Evolutionary conservation across 2,329 filamentous ascomycete genomes (phyloP), one percentile per base, ranked within the genome.

Genomic region (Cercospora berteroae): DNA sequence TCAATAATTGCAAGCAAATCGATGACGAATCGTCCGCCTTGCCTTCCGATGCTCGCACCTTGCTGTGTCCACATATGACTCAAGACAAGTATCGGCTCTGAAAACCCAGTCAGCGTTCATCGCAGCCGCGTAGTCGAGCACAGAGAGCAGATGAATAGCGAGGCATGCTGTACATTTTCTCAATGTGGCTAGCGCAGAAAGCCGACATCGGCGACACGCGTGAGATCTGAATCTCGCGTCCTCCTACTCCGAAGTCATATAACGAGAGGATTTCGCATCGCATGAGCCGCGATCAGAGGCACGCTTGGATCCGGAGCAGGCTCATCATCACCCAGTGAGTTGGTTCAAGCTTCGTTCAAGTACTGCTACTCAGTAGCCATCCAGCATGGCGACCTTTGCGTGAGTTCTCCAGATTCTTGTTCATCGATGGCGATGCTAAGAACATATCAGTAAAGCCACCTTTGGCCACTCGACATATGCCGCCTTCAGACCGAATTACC

Each of bases 391-490:
- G 18, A 67, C 65, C 10, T 67, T 67, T 36, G 65, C 65, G 65
- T 67, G 56, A 61, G 65, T 36, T 18, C 23, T 18, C 4, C 18
- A 25, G 13, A 48, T 13, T 18, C 36, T 13, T 16, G 16, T n/a
- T 9, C 31, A 25, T 13, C 36, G 31, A 7, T 4, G 39, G 23
- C n/a, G 39, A 44, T 57, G 18, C 56, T 27, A 31, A 50, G 9
- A 25, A 55, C 69, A 50, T 13, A 29, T 33, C 44, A 88, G 85
- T 61, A 86, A 85, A 76, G 76, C 84, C 44, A 82, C 82, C 10
- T 89, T 88, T 77, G 85, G 84, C 25, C 83, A 85, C 13, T 81
- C 83, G 52, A 81, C 82, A 18, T 90, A 90, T 72, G 87, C 87
- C 42, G 81, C 85, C 25, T 86, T 88, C 74, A 83, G 88, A 16